These are phyloP conservation scores for Eustoma russellianum DNA, from an alignment of 257 asterid species.

Conservation along the genomic window DNA sequence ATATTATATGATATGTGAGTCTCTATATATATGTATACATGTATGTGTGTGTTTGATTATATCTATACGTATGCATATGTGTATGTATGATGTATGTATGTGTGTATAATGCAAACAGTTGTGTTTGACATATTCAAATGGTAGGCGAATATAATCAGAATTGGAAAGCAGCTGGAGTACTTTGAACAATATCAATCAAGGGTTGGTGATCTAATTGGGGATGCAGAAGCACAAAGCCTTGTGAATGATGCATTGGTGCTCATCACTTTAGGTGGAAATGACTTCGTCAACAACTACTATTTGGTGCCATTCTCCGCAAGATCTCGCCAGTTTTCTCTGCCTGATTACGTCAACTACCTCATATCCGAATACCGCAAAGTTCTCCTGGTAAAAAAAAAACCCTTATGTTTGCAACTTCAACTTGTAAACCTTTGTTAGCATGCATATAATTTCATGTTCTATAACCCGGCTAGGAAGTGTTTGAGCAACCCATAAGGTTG, in stretches of 20 bases:
- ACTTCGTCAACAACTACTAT: slow-evolving; percentile 81
- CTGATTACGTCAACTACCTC: slow-evolving; percentile 50
- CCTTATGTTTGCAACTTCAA: too few species aligned
- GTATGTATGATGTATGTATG: too few species aligned
- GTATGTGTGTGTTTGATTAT: too few species aligned
- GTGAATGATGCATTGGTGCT: slow-evolving; percentile 70
- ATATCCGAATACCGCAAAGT: slow-evolving; percentile 67
- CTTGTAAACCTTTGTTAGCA: too few species aligned
- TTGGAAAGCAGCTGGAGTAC: slow-evolving; percentile 46
- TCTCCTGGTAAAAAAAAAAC: slow-evolving; percentile 25
- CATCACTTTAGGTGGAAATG: slow-evolving; percentile 86
- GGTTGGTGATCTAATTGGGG: slow-evolving; percentile 41
- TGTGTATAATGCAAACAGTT: too few species aligned
- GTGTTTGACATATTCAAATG: too few species aligned
- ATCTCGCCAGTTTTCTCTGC: slow-evolving; percentile 64
- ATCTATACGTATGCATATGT: too few species aligned
- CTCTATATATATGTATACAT: too few species aligned
- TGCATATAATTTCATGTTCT: too few species aligned
- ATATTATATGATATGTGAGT: too few species aligned
- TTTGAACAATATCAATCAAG: slow-evolving; percentile 66
- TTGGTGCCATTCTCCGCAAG: slow-evolving; percentile 75
- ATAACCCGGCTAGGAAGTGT: too few species aligned
- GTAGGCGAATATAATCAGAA: slow-evolving; percentile 70
- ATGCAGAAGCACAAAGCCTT: slow-evolving; percentile 28
- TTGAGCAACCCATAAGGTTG: too few species aligned